Base-by-base conservation (phyloP, 371 early-diverging fungal genomes). In the Rhizomucor pusillus region DNA sequence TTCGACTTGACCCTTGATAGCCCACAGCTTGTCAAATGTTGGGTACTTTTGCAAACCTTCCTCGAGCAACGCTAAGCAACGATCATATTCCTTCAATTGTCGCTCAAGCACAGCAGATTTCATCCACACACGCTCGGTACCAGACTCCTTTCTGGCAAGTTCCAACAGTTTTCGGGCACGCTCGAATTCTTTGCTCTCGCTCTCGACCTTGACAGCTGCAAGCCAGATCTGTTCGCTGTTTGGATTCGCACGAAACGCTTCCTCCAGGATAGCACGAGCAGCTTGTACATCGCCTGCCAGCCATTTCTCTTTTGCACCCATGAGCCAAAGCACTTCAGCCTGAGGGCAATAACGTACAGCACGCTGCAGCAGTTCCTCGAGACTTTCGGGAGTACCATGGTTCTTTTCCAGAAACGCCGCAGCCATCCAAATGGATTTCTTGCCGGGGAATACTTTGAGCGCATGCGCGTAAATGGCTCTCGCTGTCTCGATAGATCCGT, bases 251-350 rank as follows among this genome's bases (percentile, higher is more conserved):
- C 81, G 73, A 71, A 94, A 94, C 0, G 97, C 97, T 52, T 88
- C 84, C 47, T 84, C 87, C 39, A 98, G 73, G 51, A 95, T 90
- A 3, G 73, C 75, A 49, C 93, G 86, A 5, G 97, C 98, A 18
- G 85, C 92, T n/a, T 84, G 77, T 1, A 97, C 82, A 71, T 95
- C 90, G 6, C 89, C 90, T n/a, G 82, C 77, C 20, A 87, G 59
- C 97, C 97, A 96, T 65, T 90, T 90, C 56, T 94, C 93, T 65
- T 97, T 95, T 46, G 98, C 98, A 0, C 86, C 89, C 93, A 97
- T 95, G 23, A 98, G 83, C 97, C 97, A 98, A 40, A 97, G 77
- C 0, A 91, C 82, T 71, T 98, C 96, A 9, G 90, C 90, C 49
- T 92, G 91, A 39, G 97, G 98, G 66, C 94, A 94, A 58, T 88